Evolutionary conservation across 2,329 filamentous ascomycete species (phyloP).

Genomic region (Metarhizium guizhouense): DNA sequence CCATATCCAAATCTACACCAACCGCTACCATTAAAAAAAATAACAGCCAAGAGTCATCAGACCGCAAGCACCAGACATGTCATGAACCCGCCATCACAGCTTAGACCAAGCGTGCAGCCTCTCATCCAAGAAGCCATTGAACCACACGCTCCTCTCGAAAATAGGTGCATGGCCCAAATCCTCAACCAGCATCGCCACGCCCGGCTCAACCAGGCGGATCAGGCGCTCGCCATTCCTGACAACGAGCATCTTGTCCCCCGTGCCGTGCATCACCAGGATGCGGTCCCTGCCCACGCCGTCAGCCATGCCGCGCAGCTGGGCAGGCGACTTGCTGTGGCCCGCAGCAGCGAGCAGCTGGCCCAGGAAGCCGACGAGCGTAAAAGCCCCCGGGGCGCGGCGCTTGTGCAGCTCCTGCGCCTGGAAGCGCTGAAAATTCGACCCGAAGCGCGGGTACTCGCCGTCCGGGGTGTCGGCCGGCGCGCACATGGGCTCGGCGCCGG

Average conservation of each 20-base stretch:
- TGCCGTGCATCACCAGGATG: conserved; percentile 72
- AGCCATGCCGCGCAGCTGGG: conserved; percentile 55
- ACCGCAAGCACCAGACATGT: no score
- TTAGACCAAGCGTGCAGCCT: conserved; percentile 43
- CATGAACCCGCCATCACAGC: conserved; percentile 17
- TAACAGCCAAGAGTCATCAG: no score
- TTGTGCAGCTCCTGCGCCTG: conserved; percentile 73
- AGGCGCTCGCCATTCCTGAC: conserved; percentile 61
- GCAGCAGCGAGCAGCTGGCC: conserved; percentile 70
- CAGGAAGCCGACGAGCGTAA: conserved; percentile 60
- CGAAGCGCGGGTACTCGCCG: conserved; percentile 46
- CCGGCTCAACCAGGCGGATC: conserved; percentile 55
- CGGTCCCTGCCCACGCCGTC: conserved; percentile 62
- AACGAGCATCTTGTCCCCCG: conserved; percentile 68
- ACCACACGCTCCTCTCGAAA: conserved; percentile 61
- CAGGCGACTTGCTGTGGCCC: conserved; percentile 66
- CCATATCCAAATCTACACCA: no score
- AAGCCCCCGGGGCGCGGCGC: conserved; percentile 49
- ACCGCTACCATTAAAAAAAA: no score
- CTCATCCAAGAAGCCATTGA: conserved; percentile 54
- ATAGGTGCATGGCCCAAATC: conserved; percentile 68
- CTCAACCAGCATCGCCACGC: conserved; percentile 52
- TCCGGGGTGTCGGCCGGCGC: conserved; percentile 18
- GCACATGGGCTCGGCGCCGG: conserved; percentile 30
- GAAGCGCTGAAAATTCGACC: conserved; percentile 73